Percentiles rank a stretch among this genome's conserved stretches.
phyloP scores from a whole-genome alignment of 306 rosid species.

The Pterocarpus santalinus region DNA sequence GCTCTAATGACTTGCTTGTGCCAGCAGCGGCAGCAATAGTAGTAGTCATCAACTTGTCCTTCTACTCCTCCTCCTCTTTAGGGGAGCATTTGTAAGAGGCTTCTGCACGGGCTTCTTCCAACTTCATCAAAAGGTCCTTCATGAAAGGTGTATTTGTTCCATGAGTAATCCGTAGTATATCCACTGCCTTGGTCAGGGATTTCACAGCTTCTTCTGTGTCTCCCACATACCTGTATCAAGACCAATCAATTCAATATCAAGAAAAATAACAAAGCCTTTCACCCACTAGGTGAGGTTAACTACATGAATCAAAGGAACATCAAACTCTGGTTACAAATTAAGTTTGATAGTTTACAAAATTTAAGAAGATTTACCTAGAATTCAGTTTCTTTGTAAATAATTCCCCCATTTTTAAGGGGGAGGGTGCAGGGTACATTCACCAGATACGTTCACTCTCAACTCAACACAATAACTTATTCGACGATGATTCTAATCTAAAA shows the following conservation, averaged over 20 bases:
- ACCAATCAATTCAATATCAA: conserved; percentile 17
- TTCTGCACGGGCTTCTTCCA: conserved; percentile 94
- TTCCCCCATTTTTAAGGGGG: no score
- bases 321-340: no score
- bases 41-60: conserved; percentile 17
- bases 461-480: no score
- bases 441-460: no score
- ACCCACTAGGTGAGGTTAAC: neutral
- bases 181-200: conserved; percentile 73
- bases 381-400: no score
- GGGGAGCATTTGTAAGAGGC: conserved; percentile 69
- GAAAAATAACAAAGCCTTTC: neutral
- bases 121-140: conserved; percentile 74
- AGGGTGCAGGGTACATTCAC: no score
- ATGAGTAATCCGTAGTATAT: conserved; percentile 80
- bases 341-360: no score
- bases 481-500: no score
- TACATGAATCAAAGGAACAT: neutral
- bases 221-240: conserved; percentile 69
- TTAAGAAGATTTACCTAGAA: no score
- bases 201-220: conserved; percentile 71
- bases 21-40: neutral
- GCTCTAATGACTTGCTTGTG: conserved; percentile 17
- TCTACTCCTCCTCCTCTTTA: conserved; percentile 44
- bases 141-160: conserved; percentile 78